Base-by-base conservation (phyloP, 1,284 basidiomycete species). In the Ganoderma lucidum region DNA sequence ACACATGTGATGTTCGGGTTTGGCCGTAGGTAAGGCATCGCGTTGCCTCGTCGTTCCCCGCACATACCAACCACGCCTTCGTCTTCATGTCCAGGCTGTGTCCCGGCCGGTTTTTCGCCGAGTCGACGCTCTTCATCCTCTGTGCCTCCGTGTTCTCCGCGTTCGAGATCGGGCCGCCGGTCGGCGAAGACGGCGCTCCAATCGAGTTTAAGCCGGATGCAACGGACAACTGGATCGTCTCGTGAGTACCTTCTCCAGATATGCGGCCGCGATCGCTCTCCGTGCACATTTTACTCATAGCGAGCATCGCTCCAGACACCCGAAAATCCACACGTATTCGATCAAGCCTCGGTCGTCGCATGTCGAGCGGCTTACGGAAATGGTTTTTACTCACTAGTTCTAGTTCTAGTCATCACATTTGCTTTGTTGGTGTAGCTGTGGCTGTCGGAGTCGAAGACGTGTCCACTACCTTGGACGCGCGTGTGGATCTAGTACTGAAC, bases 41-140 rank as follows among this genome's bases (percentile, higher is more conserved):
- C 19, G 23, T 37, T 4, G 51, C 41, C 15, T 60, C 58, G 17
- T 30, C 10, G 6, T 6, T 1, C 9, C 19, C 32, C 28, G 3
- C 12, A 28, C 10, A 45, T 28, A 9, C 32, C 9, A 6, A 41
- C 15, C 12, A 12, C 2, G 14, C 4, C 28, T 32, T 9, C n/a
- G 8, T n/a, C 8, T n/a, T 9, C 8, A 9, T 15, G 19, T 30
- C 0, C 39, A 73, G 72, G 19, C 45, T 68, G 14, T 73, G 68
- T 42, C 68, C 70, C 2, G 72, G 72, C 12, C 65, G 39, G 4
- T 15, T 51, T 35, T 60, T 71, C 30, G 66, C 67, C 2, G 63
- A 65, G 9, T 35, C 67, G 2, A 63, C 59, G 9, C 61, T 73
- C 4, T 71, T 71, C 68, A 68, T 69, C 28, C 17, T 59, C 23